Evolutionary conservation across 192 early-diverging fungal genomes (phyloP).

Genomic region (Coemansia sp.): DNA sequence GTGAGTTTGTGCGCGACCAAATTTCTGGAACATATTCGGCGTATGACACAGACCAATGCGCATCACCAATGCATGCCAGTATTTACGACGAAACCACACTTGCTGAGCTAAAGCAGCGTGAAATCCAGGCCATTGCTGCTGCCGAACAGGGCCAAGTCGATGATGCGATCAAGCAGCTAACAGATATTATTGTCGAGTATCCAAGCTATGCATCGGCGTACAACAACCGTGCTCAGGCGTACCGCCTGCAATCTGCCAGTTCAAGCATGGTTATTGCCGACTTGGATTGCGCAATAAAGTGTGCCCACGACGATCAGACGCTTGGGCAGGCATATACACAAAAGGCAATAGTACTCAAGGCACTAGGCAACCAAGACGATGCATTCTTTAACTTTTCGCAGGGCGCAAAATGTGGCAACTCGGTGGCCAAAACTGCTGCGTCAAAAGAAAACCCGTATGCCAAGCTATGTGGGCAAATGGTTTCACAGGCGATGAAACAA

Average conservation of each 20-base stretch:
- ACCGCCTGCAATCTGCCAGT: slow-evolving; percentile 42
- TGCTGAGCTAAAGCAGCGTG: slow-evolving; percentile 13
- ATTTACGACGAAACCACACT: slow-evolving; percentile 7
- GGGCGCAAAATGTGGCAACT: slow-evolving; percentile 43
- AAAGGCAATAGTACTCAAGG: slow-evolving; percentile 57
- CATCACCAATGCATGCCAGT: background rate
- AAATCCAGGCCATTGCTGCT: slow-evolving; percentile 22
- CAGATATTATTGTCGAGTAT: slow-evolving; percentile 41
- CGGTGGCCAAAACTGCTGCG: background rate
- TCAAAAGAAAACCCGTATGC: slow-evolving; percentile 71
- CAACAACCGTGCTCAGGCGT: slow-evolving; percentile 62
- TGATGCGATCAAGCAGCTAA: slow-evolving; percentile 36
- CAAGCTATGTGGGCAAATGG: slow-evolving; percentile 65
- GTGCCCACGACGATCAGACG: slow-evolving; percentile 38
- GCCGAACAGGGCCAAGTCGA: slow-evolving; percentile 50
- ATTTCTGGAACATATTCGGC: slow-evolving; percentile 25
- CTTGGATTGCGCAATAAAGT: slow-evolving; percentile 59
- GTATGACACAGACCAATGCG: slow-evolving; percentile 9
- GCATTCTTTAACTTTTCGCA: slow-evolving; percentile 59
- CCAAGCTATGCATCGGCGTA: slow-evolving; percentile 63
- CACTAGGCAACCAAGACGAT: slow-evolving; percentile 46
- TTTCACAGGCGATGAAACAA: slow-evolving; percentile 59
- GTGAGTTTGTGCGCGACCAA: slow-evolving; percentile 51
- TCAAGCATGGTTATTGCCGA: slow-evolving; percentile 51
- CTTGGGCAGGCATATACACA: slow-evolving; percentile 65